These are phyloP conservation scores for Aspergillus sp. DNA, from an alignment of 2,329 filamentous ascomycete genomes.

Conservation along the genomic window DNA sequence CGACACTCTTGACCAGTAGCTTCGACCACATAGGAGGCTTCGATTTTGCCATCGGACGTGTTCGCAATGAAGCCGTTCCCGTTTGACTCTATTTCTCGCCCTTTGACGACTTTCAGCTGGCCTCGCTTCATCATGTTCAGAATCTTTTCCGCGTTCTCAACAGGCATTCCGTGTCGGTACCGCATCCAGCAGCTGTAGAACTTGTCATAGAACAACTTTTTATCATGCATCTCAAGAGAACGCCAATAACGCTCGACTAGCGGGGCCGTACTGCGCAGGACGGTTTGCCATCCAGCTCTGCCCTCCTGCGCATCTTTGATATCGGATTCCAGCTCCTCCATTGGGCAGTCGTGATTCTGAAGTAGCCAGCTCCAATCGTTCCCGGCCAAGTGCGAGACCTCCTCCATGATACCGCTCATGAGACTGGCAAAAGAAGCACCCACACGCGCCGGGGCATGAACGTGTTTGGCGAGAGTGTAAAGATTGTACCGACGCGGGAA, in stretches of 20 bases:
- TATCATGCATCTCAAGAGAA: conserved; percentile 1
- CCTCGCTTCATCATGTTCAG: conserved; percentile 3
- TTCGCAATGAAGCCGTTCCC: conserved; percentile 1
- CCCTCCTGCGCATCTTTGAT: conserved; percentile 1
- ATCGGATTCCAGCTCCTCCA: conserved; percentile 1
- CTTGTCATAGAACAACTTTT: conserved; percentile 6
- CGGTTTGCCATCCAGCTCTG: conserved; percentile 2
- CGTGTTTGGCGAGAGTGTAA: conserved; percentile 1
- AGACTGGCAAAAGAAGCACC: conserved; percentile 1
- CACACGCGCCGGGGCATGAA: conserved; percentile 1
- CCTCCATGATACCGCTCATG: conserved; percentile 6
- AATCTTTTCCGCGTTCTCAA: conserved; percentile 5
- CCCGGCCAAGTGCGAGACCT: conserved; percentile 2
- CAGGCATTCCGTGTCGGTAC: conserved; percentile 7
- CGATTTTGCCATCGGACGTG: conserved; percentile 1
- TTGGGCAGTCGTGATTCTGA: conserved; percentile 3
- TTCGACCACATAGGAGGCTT: conserved; percentile 6
- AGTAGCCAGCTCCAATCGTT: conserved; percentile 8
- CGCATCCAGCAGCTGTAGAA: conserved; percentile 8
- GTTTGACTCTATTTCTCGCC: conserved; percentile 3
- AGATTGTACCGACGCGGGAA: conserved; percentile 4
- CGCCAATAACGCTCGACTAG: conserved; percentile 7
- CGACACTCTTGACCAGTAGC: conserved; percentile 7
- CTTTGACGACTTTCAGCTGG: conserved; percentile 4
- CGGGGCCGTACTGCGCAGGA: conserved; percentile 4